phyloP scores from a whole-genome alignment of 2,329 filamentous ascomycete species.

The Sporothrix variecibatus region DNA sequence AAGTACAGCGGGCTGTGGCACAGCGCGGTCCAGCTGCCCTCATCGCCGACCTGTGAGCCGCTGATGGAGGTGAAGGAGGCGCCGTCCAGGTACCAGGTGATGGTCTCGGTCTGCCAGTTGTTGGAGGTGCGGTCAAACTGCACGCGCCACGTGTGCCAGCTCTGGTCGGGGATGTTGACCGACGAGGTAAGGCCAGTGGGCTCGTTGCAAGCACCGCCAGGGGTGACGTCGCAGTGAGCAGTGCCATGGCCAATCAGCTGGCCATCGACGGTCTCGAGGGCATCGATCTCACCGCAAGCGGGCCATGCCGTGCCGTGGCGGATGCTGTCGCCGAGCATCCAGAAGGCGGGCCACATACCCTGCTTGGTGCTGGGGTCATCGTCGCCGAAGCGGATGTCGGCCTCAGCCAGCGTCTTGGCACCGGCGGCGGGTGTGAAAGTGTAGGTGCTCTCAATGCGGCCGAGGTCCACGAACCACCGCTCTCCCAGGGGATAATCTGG shows the following conservation, averaged over 20 bases:
- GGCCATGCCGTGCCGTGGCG: constrained; percentile 52
- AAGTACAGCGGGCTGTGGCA: constrained; percentile 48
- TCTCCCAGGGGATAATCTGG: constrained; percentile 50
- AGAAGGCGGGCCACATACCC: constrained; percentile 59
- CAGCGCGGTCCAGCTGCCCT: constrained; percentile 49
- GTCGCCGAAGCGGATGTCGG: constrained; percentile 47
- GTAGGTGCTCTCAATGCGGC: constrained; percentile 52
- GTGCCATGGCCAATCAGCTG: constrained; percentile 46
- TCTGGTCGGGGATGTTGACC: constrained; percentile 46
- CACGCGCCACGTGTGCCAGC: constrained; percentile 53
- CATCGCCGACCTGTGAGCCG: constrained; percentile 45
- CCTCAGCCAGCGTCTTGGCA: constrained; percentile 48
- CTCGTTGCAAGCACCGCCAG: constrained; percentile 53
- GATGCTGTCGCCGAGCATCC: constrained; percentile 52
- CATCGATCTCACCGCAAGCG: constrained; percentile 53
- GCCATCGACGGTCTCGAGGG: constrained; percentile 56
- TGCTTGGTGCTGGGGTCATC: constrained; percentile 45
- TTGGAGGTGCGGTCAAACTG: constrained; percentile 48
- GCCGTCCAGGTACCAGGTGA: constrained; percentile 54
- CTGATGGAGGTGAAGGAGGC: constrained; percentile 46
- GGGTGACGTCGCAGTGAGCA: constrained; percentile 49
- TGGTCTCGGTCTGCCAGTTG: constrained; percentile 49
- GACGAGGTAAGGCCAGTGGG: constrained; percentile 44
- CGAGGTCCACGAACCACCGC: constrained; percentile 50
- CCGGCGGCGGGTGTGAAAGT: constrained; percentile 47